Conservation (phyloP, 192 early-diverging fungal genomes). For the Podila verticillata region DNA sequence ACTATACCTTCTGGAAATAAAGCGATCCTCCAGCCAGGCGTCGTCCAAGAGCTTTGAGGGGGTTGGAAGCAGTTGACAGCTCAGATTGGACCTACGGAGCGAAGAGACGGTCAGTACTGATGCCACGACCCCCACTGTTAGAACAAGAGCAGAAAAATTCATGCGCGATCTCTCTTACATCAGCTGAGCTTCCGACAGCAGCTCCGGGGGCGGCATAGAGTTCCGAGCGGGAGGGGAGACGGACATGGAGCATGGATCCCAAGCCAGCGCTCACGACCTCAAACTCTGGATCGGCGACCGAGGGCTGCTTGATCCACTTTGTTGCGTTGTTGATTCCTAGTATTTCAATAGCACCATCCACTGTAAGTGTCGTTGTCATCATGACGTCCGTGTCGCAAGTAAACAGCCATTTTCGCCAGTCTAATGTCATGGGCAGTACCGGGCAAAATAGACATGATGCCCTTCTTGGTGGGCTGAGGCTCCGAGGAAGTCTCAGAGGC, state of each 20-base stretch:
- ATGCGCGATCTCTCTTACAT: constrained; percentile 33
- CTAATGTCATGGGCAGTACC: constrained; percentile 10
- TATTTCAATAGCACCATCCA: neutral
- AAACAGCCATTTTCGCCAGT: no score
- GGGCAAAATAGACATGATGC: constrained; percentile 49
- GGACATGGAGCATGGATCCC: constrained; percentile 54
- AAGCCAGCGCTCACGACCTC: constrained; percentile 62
- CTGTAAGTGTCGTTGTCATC: neutral
- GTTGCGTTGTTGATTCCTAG: constrained; percentile 51
- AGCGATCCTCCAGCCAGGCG: constrained; percentile 48
- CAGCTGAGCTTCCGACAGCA: constrained; percentile 60
- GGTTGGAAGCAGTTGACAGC: constrained; percentile 40
- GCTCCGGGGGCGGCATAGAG: constrained; percentile 63
- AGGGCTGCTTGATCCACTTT: constrained; percentile 52
- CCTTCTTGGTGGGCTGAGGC: constrained; percentile 27
- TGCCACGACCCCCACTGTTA: neutral
- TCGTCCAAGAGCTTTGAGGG: constrained; percentile 46
- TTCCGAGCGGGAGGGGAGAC: constrained; percentile 61
- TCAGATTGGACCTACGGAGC: constrained; percentile 35
- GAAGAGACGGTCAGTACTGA: neutral
- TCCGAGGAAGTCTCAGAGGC: constrained; percentile 3
- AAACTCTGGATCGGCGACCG: constrained; percentile 61
- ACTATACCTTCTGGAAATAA: constrained; percentile 41
- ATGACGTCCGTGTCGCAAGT: no score
- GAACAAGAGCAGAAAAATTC: neutral